Base-by-base conservation (phyloP, 495 filamentous ascomycete species). In the Letharia columbiana region DNA sequence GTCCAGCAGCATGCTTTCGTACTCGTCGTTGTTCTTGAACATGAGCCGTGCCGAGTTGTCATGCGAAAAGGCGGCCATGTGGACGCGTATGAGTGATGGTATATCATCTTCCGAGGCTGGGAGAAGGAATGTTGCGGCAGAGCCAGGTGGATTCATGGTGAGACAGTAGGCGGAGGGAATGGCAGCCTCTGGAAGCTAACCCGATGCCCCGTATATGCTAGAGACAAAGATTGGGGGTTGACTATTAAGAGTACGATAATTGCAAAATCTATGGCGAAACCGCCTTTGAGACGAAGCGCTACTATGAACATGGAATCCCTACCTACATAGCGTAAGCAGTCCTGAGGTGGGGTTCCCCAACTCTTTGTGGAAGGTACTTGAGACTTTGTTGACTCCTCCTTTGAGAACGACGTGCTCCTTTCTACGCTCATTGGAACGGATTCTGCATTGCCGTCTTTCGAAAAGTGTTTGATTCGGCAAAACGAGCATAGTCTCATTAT, bases 41-140 rank as follows among this genome's bases (percentile, higher is more conserved):
- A 58, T 58, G 3, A 65, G 63, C 15, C 44, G 50, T 23, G 44
- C 33, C 17, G 50, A 6, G 6, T 45, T 42, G 12, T 65, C 63
- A 15, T 15, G 11, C 18, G 40, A 13, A 40, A 65, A 65, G 39
- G 31, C 63, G 6, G 63, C 63, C 47, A 65, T 58, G 63, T 65
- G 50, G 13, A 65, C 47, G 31, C 56, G 39, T 23, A 35, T 41
- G 50, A 65, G 50, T 10, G 52, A 31, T 50, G 52, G 52, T 50
- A 65, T 59, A 15, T 65, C 63, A 41, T 50, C 47, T 33, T 31
- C n/a, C n/a, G 49, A 31, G 52, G 63, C 63, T 12, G 47, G 4
- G 6, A 42, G 47, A 12, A 65, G 28, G 7, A 15, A 33, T 39
- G 59, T 31, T 58, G 50, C 39, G 31, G 31, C 12, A 31, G 31